Percentiles rank a stretch among this genome's conserved stretches.
Evolutionary conservation across 345 rosid genomes (phyloP).

Genomic region (Punica granatum): DNA sequence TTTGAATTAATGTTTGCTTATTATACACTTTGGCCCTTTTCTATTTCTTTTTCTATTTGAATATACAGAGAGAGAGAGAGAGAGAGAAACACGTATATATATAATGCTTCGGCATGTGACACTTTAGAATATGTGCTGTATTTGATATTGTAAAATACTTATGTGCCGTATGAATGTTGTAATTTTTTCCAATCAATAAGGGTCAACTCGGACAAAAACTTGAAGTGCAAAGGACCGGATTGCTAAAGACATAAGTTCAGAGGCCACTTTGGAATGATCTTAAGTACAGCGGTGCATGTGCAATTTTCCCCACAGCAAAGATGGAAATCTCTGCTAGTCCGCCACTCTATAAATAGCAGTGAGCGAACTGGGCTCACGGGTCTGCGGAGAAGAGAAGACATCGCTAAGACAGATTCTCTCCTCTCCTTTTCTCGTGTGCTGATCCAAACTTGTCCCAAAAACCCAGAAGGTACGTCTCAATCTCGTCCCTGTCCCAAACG

Average conservation of each 20-base stretch:
- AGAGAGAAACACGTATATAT: too few relatives aligned
- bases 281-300: neutral
- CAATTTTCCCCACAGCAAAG: neutral
- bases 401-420: neutral
- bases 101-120: too few relatives aligned
- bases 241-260: neutral
- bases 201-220: too few relatives aligned
- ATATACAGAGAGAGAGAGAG: too few relatives aligned
- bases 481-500: neutral
- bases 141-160: too few relatives aligned
- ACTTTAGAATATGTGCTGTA: too few relatives aligned
- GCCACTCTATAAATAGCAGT: constrained; percentile 3
- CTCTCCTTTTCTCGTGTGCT: neutral
- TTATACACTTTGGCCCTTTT: too few relatives aligned
- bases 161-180: too few relatives aligned
- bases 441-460: neutral
- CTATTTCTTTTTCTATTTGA: too few relatives aligned
- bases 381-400: neutral
- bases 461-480: neutral
- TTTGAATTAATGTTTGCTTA: too few relatives aligned
- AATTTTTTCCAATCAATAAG: too few relatives aligned
- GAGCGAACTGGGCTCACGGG: neutral
- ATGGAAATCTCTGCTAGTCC: neutral
- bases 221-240: neutral
- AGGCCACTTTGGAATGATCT: neutral